Evolutionary conservation across 306 rosid genomes (phyloP), one percentile per base, ranked within the genome.

Genomic region (Adenanthera pavonina): DNA sequence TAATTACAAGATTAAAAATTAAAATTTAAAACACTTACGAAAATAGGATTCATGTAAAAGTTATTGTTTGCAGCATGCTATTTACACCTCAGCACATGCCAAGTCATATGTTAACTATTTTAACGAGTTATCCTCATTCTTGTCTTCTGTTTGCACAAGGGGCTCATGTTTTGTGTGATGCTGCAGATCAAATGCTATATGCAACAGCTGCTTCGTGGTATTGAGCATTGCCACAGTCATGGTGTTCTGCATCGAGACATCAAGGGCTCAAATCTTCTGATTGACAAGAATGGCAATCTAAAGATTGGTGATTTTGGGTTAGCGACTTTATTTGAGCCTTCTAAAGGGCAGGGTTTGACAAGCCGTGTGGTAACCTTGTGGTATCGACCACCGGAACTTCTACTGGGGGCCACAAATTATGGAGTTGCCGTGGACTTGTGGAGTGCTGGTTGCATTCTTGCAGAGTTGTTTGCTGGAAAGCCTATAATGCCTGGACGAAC

Each of bases 401-500:
- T 93, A 75, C 97, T 93, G 41, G 97, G 97, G 47, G 87, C 94
- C 64, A 90, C 95, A 47, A 81, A 89, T 76, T 94, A 94, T 88
- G 95, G 90, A 68, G 88, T 84, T 80, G 70, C 98, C 59, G 95
- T 94, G 74, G 98, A 94, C 84, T 82, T 94, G 89, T 94, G 98
- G 98, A 94, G 98, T 88, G 75, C 87, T 70, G 98, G 98, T 87
- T 94, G 98, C 75, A 90, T 94, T 88, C 92, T 94, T 74, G 97
- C 98, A 62, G 97, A 94, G 77, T 69, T 94, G 78, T 87, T 89
- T 84, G 82, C 88, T 17, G 95, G 98, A 86, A 92, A 92, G 85
- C 93, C 98, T 80, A 92, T 94, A 73, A 90, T 94, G 97, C 92
- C 97, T 3, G 98, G 98, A 81, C 85, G 98, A 78, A 94, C 98